Base-by-base conservation (phyloP, 495 filamentous ascomycete species). In the Pyrenopolyporus hunteri region DNA sequence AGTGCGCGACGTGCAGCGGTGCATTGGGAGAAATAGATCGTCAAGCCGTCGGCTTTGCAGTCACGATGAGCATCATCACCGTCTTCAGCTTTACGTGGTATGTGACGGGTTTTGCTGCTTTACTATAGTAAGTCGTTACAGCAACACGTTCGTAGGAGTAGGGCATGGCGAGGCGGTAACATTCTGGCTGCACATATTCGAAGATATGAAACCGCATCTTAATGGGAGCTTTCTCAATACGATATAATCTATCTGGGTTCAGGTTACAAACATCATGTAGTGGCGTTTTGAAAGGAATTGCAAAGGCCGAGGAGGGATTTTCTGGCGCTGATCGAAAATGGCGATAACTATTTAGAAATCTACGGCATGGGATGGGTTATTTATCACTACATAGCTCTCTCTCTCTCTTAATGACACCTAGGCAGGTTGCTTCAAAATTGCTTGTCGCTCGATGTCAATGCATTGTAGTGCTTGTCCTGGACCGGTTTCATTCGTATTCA, bases 21-120 rank as follows among this genome's bases (percentile, higher is more conserved):
- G 92, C 89, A 6, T 55, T 89, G 23, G 85, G 85, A 6, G 77
- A 80, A 37, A 76, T 85, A 59, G 87, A 93, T 37, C 76, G 77
- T 33, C 80, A 86, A 54, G 87, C 87, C 2, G 63, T 98, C 6
- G 85, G 87, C 39, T 89, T 91, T 57, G 81, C 89, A 48, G 50
- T 93, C 39, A 83, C 84, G 45, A 95, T 95, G 89, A 84, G 82
- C 35, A 58, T 82, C 14, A 76, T 94, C 39, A 96, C 92, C 6
- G 76, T 96, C 9, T 59, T 89, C 22, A 91, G 90, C 39, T 96
- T 97, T 70, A 89, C 89, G 45, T 97, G 91, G 89, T 97, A 97
- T 64, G 87, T 91, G 36, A 82, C 82, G 35, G 89, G 83, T 8
- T 79, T 87, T 48, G 89, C 83, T 22, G 73, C 54, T 50, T 70